A percentile compares a stretch with the other conserved stretches of the same genome.
Conservation (phyloP, 192 early-diverging fungal genomes). For the Helicostylum pulchrum region DNA sequence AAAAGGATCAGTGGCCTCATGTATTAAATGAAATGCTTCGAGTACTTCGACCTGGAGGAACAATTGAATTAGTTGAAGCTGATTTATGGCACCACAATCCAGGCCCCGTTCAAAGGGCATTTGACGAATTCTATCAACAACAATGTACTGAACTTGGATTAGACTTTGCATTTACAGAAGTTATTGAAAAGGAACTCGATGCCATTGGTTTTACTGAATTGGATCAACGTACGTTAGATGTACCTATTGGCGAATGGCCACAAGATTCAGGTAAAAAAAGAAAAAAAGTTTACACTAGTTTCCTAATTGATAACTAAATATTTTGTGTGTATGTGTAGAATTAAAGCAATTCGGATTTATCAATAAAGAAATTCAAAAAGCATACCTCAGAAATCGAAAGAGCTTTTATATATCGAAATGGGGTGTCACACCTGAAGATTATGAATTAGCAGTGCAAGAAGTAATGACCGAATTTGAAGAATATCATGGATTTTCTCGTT, state of each 20-base stretch:
- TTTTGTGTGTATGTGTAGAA: slow-evolving; percentile 20
- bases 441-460: slow-evolving; percentile 32
- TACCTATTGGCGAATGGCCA: slow-evolving; percentile 41
- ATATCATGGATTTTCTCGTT: slow-evolving; percentile 32
- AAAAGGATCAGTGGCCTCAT: slow-evolving; percentile 24
- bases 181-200: slow-evolving; percentile 7
- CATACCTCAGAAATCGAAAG: slow-evolving; percentile 26
- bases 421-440: slow-evolving; percentile 31
- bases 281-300: not conserved
- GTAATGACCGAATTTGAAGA: slow-evolving; percentile 36
- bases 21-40: slow-evolving; percentile 32
- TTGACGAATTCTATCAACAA: slow-evolving; percentile 20
- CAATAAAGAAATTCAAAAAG: slow-evolving; percentile 34
- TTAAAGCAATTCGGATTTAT: slow-evolving; percentile 42
- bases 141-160: slow-evolving; percentile 22
- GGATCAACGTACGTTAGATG: slow-evolving; percentile 26
- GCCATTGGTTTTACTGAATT: slow-evolving; percentile 23
- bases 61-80: slow-evolving; percentile 32
- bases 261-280: slow-evolving; percentile 25
- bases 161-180: slow-evolving; percentile 18
- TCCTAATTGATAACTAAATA: not conserved
- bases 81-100: slow-evolving; percentile 37
- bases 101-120: slow-evolving; percentile 29
- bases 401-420: slow-evolving; percentile 26
- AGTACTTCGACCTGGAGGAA: slow-evolving; percentile 30